Evolutionary conservation across 2,329 filamentous ascomycete species (phyloP), one percentile per base, ranked within the genome.

Genomic region (Cercospora sesami): DNA sequence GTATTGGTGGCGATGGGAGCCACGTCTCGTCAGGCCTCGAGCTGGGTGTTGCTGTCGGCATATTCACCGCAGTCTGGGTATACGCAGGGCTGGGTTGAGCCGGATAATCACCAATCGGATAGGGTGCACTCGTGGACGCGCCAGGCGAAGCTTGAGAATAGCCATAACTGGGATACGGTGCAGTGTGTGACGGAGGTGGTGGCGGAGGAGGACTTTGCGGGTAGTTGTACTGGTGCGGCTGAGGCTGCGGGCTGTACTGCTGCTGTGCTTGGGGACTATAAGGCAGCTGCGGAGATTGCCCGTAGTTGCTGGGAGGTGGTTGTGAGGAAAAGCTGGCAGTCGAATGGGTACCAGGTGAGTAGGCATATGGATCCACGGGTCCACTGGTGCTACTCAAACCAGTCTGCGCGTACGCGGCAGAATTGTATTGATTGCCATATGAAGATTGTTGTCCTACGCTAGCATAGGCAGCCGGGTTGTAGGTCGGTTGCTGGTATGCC

Each of bases 391-490:
- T 71, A 58, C 69, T 66, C 57, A 73, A 63, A 16, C 66, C 64
- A 18, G 68, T 63, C 53, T 74, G 72, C 5, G 71, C 62, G 66
- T 74, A 77, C 6, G 73, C 71, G 6, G 74, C 68, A 6, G 73
- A 67, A 62, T 72, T 72, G 65, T 74, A 74, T 55, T 73, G 69
- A 61, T 65, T 66, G 36, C 45, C 60, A n/a, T 69, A 64, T 62
- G 68, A 67, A 45, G 65, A 68, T 63, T 72, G 68, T 60, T 69
- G 63, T 55, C 69, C 76, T 69, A 68, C 77, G 60, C 79, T 79
- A 31, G 79, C 78, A 69, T 83, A 83, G 12, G 79, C 78, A 26
- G 81, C 80, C n/a, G 81, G 81, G 67, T 82, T 82, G 75, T 83
- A 83, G 21, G 80, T 79, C 71, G 76, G 73, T 18, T 75, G 73